Conservation (phyloP, 306 rosid genomes). For the Acacia crassicarpa region DNA sequence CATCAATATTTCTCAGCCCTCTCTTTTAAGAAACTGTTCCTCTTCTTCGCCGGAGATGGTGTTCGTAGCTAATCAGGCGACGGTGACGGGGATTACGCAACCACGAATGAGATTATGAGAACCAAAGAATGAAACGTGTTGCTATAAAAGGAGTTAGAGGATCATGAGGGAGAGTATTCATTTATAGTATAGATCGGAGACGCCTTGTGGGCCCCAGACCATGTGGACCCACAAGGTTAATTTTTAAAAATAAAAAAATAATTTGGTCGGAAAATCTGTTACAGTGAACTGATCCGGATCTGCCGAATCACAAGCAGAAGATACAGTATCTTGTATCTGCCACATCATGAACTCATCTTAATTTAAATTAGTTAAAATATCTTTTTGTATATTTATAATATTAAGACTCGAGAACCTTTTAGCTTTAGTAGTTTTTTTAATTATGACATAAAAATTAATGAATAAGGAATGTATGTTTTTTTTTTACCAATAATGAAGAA, state of each 20-base stretch:
- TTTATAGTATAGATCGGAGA: neutral
- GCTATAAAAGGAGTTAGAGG: neutral
- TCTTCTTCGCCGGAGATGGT: neutral
- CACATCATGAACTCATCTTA: neutral
- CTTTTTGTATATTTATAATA: too few species aligned
- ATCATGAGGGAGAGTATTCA: neutral
- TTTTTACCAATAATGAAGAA: too few species aligned
- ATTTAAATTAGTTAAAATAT: neutral
- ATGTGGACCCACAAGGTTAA: neutral
- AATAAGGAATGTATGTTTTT: too few species aligned
- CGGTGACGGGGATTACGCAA: neutral
- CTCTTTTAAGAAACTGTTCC: neutral
- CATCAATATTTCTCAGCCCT: neutral
- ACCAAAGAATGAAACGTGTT: neutral
- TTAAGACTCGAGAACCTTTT: too few species aligned
- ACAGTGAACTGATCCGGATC: neutral
- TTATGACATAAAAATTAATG: neutral
- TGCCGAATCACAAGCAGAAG: neutral
- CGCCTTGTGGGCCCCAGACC: neutral
- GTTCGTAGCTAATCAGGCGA: neutral
- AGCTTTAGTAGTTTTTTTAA: too few species aligned
- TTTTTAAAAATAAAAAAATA: neutral
- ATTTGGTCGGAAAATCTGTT: neutral
- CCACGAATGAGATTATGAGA: neutral
- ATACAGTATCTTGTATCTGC: neutral